phyloP scores from a whole-genome alignment of 2,329 filamentous ascomycete genomes.

The Penicillium sp. region DNA sequence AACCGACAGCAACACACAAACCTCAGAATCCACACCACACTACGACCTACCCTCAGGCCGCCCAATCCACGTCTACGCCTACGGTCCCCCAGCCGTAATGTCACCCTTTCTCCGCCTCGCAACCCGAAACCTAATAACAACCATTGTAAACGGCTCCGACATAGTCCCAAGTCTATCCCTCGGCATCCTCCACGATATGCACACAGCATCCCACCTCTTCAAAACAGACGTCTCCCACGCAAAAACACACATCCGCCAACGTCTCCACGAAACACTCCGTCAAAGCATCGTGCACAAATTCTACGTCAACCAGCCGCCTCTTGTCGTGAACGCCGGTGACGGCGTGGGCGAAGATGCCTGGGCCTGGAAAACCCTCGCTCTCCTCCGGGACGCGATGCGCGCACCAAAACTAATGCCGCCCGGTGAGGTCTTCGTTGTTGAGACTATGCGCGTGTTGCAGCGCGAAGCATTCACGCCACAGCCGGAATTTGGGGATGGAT shows the following conservation, averaged over 20 bases:
- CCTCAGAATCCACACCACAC: slow-evolving; percentile 17
- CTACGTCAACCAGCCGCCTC: slow-evolving; percentile 52
- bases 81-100: slow-evolving; percentile 72
- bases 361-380: slow-evolving; percentile 67
- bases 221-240: slow-evolving; percentile 69
- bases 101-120: slow-evolving; percentile 68
- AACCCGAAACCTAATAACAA: slow-evolving; percentile 73
- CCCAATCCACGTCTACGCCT: slow-evolving; percentile 77
- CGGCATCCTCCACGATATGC: slow-evolving; percentile 72
- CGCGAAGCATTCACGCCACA: slow-evolving; percentile 61
- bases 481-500: slow-evolving; percentile 42
- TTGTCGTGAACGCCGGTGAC: slow-evolving; percentile 46
- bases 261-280: slow-evolving; percentile 66
- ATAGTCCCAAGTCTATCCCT: slow-evolving; percentile 73
- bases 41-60: slow-evolving; percentile 65
- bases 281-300: slow-evolving; percentile 63
- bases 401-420: slow-evolving; percentile 71
- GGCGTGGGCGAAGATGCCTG: slow-evolving; percentile 65
- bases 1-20: slow-evolving; percentile 13
- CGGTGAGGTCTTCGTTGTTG: slow-evolving; percentile 73
- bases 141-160: slow-evolving; percentile 70
- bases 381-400: slow-evolving; percentile 66
- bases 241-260: slow-evolving; percentile 64
- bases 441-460: slow-evolving; percentile 66
- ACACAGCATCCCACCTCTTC: slow-evolving; percentile 70